Base-by-base conservation (phyloP, 768 basidiomycete species). In the Rhodotorula babjevae region DNA sequence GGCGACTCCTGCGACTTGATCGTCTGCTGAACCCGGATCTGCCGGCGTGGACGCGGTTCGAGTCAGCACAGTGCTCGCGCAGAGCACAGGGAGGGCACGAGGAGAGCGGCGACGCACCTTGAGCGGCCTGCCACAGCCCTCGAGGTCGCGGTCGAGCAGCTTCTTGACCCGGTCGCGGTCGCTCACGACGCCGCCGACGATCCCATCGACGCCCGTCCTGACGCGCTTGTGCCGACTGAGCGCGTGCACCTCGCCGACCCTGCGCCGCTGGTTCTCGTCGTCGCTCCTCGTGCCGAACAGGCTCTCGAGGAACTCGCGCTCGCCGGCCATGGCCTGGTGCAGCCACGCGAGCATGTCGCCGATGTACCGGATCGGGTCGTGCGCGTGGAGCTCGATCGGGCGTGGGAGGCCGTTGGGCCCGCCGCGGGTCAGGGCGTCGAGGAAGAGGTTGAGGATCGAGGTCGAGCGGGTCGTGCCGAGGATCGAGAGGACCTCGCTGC, bases 321-420 rank as follows among this genome's bases (percentile, higher is more conserved):
- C 96, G 2, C 90, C 90, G 1, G 96, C 96, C 71, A 96, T 92
- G 0, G 90, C 87, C 73, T 98, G 95, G 81, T 99, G 95, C 1
- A 97, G 88, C 95, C 95, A 97, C 0, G 94, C 95, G 15, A 98
- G 87, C 91, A 98, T 98, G 81, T 98, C 95, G 23, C 96, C 96
- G 23, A 95, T 88, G 79, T 99, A 99, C 46, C 95, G 88, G 75
- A 93, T 85, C 0, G 96, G 95, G 80, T 99, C 96, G 77, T 99
- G 96, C 0, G 96, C 96, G 78, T 99, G 96, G 7, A 99, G 84
- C 80, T 98, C 96, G 73, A 99, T 98, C 1, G 95, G 92, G 11
- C 94, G 86, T 19, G 94, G 92, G 14, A 72, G 64, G 1, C 76
- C 55, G 90, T 92, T 53, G 87, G 89, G 2, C 88, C 90, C 3